Percentiles rank a stretch among this genome's conserved stretches.
Evolutionary conservation across 73 alveolate species (phyloP).

Genomic region (Symbiodinium pilosum): DNA sequence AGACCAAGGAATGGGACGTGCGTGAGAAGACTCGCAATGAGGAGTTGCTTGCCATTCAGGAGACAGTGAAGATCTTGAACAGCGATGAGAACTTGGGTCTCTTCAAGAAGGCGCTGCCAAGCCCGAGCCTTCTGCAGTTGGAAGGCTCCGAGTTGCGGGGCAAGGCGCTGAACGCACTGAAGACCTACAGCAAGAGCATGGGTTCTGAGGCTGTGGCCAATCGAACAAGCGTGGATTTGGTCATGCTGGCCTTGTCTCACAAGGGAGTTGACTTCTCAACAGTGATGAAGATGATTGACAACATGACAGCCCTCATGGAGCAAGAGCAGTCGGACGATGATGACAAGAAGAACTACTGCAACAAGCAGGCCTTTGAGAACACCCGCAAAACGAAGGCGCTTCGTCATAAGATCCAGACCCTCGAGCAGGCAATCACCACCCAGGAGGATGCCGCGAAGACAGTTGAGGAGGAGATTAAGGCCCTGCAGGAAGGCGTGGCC

Average conservation of each 20-base stretch:
- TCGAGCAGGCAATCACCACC: conserved; percentile 44
- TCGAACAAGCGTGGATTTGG: conserved; percentile 67
- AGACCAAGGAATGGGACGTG: conserved; percentile 58
- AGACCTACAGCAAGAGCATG: conserved; percentile 34
- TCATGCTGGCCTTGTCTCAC: conserved; percentile 76
- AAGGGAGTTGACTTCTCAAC: conserved; percentile 84
- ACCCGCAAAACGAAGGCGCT: conserved; percentile 69
- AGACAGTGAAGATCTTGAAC: conserved; percentile 87
- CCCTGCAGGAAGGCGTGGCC: conserved; percentile 66
- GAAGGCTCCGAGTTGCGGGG: conserved; percentile 20
- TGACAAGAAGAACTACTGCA: conserved; percentile 81
- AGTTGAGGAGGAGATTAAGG: conserved; percentile 31
- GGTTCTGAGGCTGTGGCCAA: conserved; percentile 77
- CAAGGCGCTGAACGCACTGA: conserved; percentile 31
- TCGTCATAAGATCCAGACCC: conserved; percentile 78
- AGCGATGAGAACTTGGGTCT: conserved; percentile 84
- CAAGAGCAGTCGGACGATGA: conserved; percentile 85
- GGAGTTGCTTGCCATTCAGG: conserved; percentile 56
- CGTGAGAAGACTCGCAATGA: conserved; percentile 76
- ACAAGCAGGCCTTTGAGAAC: conserved; percentile 81
- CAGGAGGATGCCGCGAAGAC: conserved; percentile 54
- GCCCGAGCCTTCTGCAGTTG: conserved; percentile 80
- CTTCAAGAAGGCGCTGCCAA: conserved; percentile 91
- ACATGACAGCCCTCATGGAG: conserved; percentile 78
- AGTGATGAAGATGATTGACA: conserved; percentile 81